phyloP scores from a whole-genome alignment of 768 basidiomycete genomes.

The Kwoniella sp. region DNA sequence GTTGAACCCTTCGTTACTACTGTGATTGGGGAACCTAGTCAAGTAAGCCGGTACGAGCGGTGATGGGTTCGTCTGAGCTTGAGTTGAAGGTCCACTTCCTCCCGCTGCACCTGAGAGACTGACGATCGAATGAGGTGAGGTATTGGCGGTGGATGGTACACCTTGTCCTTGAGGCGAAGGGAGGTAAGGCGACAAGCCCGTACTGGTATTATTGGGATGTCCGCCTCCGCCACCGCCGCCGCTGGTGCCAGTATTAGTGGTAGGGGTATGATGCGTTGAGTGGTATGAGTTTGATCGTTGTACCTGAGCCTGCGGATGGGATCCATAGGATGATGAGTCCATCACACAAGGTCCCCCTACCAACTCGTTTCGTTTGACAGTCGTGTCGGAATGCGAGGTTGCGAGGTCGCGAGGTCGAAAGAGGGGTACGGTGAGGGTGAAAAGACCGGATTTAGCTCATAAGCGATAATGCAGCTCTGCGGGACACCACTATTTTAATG shows the following conservation, averaged over 20 bases:
- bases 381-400: no score
- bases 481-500: not conserved
- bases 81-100: constrained; percentile 2
- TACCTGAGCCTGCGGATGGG: constrained; percentile 1
- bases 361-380: no score
- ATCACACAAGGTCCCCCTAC: not conserved
- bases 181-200: constrained; percentile 13
- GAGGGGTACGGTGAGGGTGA: no score
- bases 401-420: no score
- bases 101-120: not conserved
- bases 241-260: no score
- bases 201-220: not conserved
- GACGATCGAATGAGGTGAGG: constrained; percentile 6
- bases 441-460: no score
- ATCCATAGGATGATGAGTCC: not conserved
- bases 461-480: no score
- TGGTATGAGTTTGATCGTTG: not conserved
- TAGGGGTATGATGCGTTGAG: not conserved
- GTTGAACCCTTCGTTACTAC: not conserved
- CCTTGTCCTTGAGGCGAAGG: constrained; percentile 10
- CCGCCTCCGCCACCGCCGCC: not conserved
- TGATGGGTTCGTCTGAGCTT: constrained; percentile 10
- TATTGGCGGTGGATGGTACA: not conserved
- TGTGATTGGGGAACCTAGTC: constrained; percentile 15
- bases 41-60: constrained; percentile 19